Percentiles rank a stretch among this genome's conserved stretches.
These are phyloP conservation scores for Lactarius hatsudake DNA, from an alignment of 768 basidiomycete species.

Conservation along the genomic window DNA sequence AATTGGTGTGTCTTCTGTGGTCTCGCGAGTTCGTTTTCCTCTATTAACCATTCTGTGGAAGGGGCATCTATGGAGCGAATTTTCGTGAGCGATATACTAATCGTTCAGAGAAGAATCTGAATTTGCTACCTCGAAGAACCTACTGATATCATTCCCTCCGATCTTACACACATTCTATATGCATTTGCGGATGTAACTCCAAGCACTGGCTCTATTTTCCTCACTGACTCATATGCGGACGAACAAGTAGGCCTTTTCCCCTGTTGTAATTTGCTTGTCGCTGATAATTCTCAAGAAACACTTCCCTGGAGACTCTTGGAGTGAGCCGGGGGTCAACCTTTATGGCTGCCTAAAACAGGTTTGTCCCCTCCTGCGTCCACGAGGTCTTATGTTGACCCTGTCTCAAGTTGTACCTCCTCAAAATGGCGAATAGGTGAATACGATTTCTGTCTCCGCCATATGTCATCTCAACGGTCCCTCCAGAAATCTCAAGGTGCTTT, in stretches of 20 bases:
- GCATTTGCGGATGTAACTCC: conserved; percentile 74
- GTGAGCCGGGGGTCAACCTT: conserved; percentile 70
- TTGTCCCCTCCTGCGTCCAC: conserved; percentile 15
- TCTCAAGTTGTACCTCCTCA: conserved; percentile 48
- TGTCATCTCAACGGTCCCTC: background rate
- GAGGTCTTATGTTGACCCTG: background rate
- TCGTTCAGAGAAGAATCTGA: conserved; percentile 10
- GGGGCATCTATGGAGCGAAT: conserved; percentile 62
- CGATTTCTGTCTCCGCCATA: background rate
- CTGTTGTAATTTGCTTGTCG: background rate
- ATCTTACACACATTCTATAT: conserved; percentile 76
- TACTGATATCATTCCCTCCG: conserved; percentile 53
- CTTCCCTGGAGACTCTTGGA: conserved; percentile 70
- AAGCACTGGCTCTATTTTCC: conserved; percentile 55
- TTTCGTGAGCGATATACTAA: conserved; percentile 47
- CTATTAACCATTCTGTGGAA: conserved; percentile 21
- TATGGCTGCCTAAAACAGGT: conserved; percentile 83
- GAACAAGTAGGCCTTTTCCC: conserved; percentile 44
- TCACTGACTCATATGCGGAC: conserved; percentile 77
- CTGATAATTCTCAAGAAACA: conserved; percentile 51
- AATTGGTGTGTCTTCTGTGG: conserved; percentile 33
- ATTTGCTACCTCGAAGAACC: conserved; percentile 46
- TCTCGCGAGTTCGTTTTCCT: background rate
- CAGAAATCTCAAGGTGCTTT: conserved; percentile 49
- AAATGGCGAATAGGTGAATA: conserved; percentile 49